phyloP scores from a whole-genome alignment of 345 rosid species.

The Draba incana region DNA sequence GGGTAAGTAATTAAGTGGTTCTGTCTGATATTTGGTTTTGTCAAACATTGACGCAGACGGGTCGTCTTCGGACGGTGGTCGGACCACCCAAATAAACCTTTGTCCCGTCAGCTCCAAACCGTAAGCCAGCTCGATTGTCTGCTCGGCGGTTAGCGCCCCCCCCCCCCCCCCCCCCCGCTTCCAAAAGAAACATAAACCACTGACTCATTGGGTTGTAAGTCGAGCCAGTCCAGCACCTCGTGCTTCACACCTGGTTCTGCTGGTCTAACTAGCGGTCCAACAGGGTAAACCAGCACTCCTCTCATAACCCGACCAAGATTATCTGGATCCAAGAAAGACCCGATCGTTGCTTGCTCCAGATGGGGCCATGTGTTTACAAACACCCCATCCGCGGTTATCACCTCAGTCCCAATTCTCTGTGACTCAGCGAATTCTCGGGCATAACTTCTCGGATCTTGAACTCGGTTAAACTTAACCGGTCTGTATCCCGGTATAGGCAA shows the following conservation, averaged over 20 bases:
- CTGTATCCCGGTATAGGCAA: constrained; percentile 54
- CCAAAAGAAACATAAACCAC: constrained; percentile 55
- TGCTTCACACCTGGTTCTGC: constrained; percentile 28
- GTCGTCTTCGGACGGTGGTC: constrained; percentile 47
- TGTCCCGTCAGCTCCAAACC: constrained; percentile 46
- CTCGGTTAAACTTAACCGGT: constrained; percentile 47
- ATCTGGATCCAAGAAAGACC: constrained; percentile 30
- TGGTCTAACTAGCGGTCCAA: constrained; percentile 46
- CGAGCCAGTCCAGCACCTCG: constrained; percentile 46
- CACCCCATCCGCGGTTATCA: constrained; percentile 49
- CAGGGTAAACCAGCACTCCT: constrained; percentile 44
- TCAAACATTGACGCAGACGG: constrained; percentile 42
- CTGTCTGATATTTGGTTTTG: not conserved
- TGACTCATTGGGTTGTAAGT: constrained; percentile 44
- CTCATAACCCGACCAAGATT: constrained; percentile 31
- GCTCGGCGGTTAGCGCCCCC: constrained; percentile 46
- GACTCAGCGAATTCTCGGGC: constrained; percentile 35
- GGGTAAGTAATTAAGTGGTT: constrained; percentile 44
- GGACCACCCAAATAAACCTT: constrained; percentile 50
- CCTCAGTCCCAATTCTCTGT: constrained; percentile 42
- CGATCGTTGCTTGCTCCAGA: constrained; percentile 47
- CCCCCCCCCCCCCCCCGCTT: constrained; percentile 55
- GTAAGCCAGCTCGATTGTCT: constrained; percentile 50
- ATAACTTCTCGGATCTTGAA: constrained; percentile 38
- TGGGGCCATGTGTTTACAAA: constrained; percentile 59